Conservation (phyloP, 352 stramenopile species). For the Pythium rhizo-oryzae region DNA sequence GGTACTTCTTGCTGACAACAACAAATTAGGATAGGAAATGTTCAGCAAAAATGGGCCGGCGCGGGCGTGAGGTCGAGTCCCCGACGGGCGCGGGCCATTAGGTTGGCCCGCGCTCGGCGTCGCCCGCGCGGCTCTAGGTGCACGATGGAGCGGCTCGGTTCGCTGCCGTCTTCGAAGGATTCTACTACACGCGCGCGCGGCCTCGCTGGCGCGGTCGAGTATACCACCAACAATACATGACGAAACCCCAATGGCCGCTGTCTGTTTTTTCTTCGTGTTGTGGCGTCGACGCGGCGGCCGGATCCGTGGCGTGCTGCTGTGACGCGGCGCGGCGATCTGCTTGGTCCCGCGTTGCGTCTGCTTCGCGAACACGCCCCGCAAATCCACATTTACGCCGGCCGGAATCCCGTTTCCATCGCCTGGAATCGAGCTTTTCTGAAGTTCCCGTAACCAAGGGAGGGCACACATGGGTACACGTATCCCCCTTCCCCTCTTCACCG, state of each 20-base stretch:
- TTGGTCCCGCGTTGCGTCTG: no score
- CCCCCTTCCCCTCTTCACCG: not conserved
- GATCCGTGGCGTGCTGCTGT: no score
- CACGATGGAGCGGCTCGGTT: slow-evolving; percentile 49
- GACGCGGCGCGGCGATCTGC: no score
- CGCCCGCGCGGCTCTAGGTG: slow-evolving; percentile 65
- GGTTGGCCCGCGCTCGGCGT: slow-evolving; percentile 57
- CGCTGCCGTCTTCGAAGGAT: slow-evolving; percentile 3
- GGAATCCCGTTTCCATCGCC: no score
- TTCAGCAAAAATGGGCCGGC: slow-evolving; percentile 67
- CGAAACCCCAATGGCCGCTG: not conserved
- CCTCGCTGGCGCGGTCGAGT: slow-evolving; percentile 15
- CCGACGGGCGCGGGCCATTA: slow-evolving; percentile 47
- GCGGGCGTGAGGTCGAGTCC: slow-evolving; percentile 50
- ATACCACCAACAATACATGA: slow-evolving; percentile 25
- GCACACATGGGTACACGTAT: not conserved
- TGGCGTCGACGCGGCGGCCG: no score
- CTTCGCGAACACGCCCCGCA: no score
- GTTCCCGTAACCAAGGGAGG: not conserved
- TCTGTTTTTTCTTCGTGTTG: not conserved
- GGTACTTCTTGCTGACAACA: slow-evolving; percentile 82
- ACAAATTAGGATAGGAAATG: slow-evolving; percentile 36
- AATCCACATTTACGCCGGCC: no score
- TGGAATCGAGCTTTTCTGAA: no score
- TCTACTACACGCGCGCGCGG: not conserved